A percentile compares a stretch with the other conserved stretches of the same genome.
Conservation (phyloP, 2,329 filamentous ascomycete species). For the Diplodia corticola region DNA sequence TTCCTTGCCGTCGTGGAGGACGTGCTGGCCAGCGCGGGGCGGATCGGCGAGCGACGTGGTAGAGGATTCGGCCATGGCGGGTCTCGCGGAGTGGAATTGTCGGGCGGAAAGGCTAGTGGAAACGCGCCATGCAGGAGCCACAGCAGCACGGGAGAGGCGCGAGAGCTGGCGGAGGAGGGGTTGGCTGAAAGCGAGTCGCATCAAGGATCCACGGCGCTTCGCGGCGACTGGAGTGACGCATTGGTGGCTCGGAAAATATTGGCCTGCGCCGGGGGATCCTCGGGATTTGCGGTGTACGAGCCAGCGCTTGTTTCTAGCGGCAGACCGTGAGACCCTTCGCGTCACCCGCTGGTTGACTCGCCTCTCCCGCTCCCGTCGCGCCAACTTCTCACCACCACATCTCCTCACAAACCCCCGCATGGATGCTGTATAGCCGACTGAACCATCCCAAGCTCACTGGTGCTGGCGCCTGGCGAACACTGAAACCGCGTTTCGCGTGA, state of each 20-base stretch:
- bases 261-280: constrained; percentile 5
- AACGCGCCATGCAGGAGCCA: neutral
- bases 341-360: neutral
- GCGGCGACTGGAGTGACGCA: constrained; percentile 2
- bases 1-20: constrained; percentile 51
- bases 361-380: neutral
- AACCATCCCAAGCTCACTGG: neutral
- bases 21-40: constrained; percentile 35
- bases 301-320: neutral
- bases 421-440: neutral
- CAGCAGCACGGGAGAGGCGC: neutral
- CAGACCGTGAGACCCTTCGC: neutral
- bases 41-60: constrained; percentile 31
- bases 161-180: neutral
- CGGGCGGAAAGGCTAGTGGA: neutral
- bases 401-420: neutral
- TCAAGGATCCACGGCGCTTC: neutral
- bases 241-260: neutral
- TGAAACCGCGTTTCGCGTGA: neutral
- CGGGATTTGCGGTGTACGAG: neutral
- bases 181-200: neutral
- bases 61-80: constrained; percentile 2
- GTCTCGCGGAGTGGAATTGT: neutral
- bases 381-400: neutral
- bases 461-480: neutral